Conservation (phyloP, 2,329 filamentous ascomycete genomes). For the Fusarium albidum region DNA sequence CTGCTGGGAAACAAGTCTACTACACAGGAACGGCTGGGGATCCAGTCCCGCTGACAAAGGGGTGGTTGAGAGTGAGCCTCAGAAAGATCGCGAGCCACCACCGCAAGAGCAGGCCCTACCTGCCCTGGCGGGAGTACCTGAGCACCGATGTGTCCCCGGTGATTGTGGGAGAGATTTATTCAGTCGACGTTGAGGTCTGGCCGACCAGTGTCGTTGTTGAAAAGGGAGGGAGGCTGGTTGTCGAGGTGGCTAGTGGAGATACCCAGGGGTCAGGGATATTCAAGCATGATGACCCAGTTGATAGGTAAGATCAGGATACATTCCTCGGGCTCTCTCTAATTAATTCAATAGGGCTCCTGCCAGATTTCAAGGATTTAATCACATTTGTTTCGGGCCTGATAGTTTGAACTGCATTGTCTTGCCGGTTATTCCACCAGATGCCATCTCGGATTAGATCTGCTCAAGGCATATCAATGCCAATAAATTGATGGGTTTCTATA, state of each 20-base stretch:
- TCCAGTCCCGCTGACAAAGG: slow-evolving; percentile 68
- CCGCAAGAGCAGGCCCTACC: too few relatives aligned
- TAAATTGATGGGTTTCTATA: too few relatives aligned
- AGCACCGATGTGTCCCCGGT: slow-evolving; percentile 64
- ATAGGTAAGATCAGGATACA: slow-evolving; percentile 47
- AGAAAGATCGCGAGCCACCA: too few relatives aligned
- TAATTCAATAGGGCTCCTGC: slow-evolving; percentile 18
- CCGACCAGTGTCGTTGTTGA: slow-evolving; percentile 65
- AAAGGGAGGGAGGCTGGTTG: slow-evolving; percentile 58
- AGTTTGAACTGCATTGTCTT: slow-evolving; percentile 59
- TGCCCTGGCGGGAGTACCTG: slow-evolving; percentile 66
- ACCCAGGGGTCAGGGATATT: slow-evolving; percentile 68
- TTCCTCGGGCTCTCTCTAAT: too few relatives aligned
- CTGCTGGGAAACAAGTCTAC: slow-evolving; percentile 63
- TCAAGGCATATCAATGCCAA: too few relatives aligned
- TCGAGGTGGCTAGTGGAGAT: slow-evolving; percentile 65
- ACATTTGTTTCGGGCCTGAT: slow-evolving; percentile 59
- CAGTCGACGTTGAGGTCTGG: slow-evolving; percentile 70
- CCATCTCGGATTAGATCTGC: too few relatives aligned
- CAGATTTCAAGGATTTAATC: slow-evolving; percentile 56
- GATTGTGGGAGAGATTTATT: slow-evolving; percentile 62
- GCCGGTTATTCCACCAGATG: too few relatives aligned
- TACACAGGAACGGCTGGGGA: slow-evolving; percentile 74
- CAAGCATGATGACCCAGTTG: slow-evolving; percentile 57
- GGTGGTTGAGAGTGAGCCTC: slow-evolving; percentile 67